phyloP scores from a whole-genome alignment of 805 yeast species.

The Candida incommunis region DNA sequence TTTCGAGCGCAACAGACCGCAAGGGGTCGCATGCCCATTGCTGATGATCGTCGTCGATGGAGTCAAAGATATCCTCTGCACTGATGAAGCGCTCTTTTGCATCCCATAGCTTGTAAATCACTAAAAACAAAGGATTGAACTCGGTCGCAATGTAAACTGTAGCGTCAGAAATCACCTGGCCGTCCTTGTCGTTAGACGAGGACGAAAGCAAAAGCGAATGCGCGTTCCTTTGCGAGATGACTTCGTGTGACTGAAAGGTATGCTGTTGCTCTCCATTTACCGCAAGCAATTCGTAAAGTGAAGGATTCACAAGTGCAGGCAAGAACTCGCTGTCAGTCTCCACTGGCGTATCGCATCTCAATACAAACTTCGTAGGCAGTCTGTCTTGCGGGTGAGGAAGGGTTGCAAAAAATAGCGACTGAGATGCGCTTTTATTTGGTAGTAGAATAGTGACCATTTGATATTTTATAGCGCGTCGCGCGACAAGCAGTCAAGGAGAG shows the following conservation, averaged over 20 bases:
- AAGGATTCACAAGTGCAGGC: neutral
- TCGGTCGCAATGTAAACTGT: neutral
- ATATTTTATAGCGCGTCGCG: too few relatives aligned
- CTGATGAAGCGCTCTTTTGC: neutral
- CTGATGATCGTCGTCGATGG: neutral
- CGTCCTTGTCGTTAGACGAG: too few relatives aligned
- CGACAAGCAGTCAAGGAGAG: too few relatives aligned
- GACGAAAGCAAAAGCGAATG: neutral
- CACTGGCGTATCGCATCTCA: neutral
- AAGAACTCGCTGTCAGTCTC: neutral
- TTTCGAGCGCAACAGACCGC: neutral
- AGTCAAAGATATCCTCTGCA: neutral
- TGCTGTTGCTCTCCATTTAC: neutral
- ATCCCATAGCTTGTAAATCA: neutral
- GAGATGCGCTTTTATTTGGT: neutral
- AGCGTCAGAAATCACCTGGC: neutral
- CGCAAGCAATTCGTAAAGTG: neutral
- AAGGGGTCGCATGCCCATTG: neutral
- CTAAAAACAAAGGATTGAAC: neutral
- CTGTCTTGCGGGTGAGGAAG: neutral
- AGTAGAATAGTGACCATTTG: neutral
- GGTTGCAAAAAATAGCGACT: neutral
- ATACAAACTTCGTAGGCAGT: neutral
- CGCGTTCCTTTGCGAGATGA: neutral
- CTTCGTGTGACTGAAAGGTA: conserved; percentile 1